Evolutionary conservation across 2,329 filamentous ascomycete genomes (phyloP), one percentile per base, ranked within the genome.

Genomic region (Diatrype stigma): DNA sequence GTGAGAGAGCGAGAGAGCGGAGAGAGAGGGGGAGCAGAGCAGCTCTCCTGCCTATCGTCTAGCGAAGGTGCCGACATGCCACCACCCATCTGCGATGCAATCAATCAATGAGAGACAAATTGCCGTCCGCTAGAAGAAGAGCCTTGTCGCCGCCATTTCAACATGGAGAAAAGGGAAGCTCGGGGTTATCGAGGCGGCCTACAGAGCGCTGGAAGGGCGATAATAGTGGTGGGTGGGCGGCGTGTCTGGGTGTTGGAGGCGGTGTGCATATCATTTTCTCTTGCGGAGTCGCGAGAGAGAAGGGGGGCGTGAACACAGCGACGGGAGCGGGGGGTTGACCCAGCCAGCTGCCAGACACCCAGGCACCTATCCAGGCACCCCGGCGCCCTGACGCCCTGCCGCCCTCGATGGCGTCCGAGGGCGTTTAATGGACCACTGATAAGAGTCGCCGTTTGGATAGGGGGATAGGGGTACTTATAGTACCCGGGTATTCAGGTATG

Each of bases 261-360:
- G 40, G 40, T 44, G 40, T 44, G 40, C 40, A 44, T 44, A 44
- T 44, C 11, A 44, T 23, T 44, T 44, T 16, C 16, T 44, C n/a
- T 44, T 16, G 21, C 12, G 40, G 22, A 26, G 19, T 28, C 16
- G 23, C 40, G 37, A 19, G 17, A 19, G 12, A 44, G 22, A 12
- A 6, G 5, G 40, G 21, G 19, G 21, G 40, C 26, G 19, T 44
- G 22, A 21, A 44, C 8, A 28, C 12, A 37, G 12, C 34, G 16
- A 37, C 6, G 4, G n/a, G 12, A 12, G 6, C 6, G 4, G n/a
- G 12, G 34, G 6, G 34, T 37, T 30, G 26, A 10, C 26, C 5
- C 26, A 30, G 34, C 30, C 30, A 14, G 30, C 30, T 14, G 30
- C n/a, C n/a, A n/a, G n/a, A n/a, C n/a, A n/a, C n/a, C n/a, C n/a